phyloP scores from a whole-genome alignment of 768 basidiomycete species.

The Lactarius hengduanensis region DNA sequence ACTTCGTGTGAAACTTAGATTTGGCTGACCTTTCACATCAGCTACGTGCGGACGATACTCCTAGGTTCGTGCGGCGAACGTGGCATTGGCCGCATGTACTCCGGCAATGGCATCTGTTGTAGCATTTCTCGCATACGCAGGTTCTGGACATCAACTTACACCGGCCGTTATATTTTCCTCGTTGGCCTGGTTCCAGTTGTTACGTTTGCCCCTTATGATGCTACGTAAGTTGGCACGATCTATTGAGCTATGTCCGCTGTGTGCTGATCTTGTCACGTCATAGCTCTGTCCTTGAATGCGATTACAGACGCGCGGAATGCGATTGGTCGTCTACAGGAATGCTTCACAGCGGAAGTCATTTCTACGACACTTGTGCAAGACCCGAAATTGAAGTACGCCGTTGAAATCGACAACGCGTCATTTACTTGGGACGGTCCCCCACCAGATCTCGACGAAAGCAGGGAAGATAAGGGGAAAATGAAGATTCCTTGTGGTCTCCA shows the following conservation, averaged over 20 bases:
- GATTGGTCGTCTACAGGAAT: conserved; percentile 64
- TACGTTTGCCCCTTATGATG: conserved; percentile 81
- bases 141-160: conserved; percentile 63
- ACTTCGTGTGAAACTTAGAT: conserved; percentile 6
- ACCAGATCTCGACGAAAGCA: conserved; percentile 42
- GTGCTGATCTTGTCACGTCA: conserved; percentile 10
- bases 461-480: conserved; percentile 29
- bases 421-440: conserved; percentile 89
- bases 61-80: conserved; percentile 64
- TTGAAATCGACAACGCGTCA: conserved; percentile 64
- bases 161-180: conserved; percentile 81
- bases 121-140: conserved; percentile 73
- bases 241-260: not conserved
- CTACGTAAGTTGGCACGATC: conserved; percentile 38
- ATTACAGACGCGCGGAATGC: conserved; percentile 86
- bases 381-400: conserved; percentile 52
- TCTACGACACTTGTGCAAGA: conserved; percentile 58
- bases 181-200: conserved; percentile 78
- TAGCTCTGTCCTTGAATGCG: conserved; percentile 69
- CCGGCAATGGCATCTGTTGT: conserved; percentile 79
- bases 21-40: conserved; percentile 30
- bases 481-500: conserved; percentile 8
- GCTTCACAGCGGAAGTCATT: conserved; percentile 82
- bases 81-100: conserved; percentile 66
- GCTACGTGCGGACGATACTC: conserved; percentile 65